Evolutionary conservation across 2,329 filamentous ascomycete species (phyloP).

Genomic region (Alternaria longipes): DNA sequence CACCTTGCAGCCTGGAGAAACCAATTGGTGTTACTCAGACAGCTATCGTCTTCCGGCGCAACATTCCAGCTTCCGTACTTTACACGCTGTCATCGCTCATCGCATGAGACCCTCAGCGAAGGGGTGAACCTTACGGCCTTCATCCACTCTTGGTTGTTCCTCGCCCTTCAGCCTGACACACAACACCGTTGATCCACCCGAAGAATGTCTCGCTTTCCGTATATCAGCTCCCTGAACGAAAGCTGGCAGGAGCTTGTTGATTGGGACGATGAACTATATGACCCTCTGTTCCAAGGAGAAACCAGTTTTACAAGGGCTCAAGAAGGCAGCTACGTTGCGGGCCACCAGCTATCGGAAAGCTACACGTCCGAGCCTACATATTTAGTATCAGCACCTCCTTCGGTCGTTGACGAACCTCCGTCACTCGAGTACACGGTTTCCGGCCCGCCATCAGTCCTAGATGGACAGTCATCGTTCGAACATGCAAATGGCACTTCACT

Average conservation of each 20-base stretch:
- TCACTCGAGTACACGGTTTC: constrained; percentile 42
- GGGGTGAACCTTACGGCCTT: constrained; percentile 14
- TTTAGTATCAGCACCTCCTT: constrained; percentile 34
- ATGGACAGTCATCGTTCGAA: constrained; percentile 35
- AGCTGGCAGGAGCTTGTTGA: constrained; percentile 42
- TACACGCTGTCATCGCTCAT: constrained; percentile 7
- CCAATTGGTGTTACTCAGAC: constrained; percentile 1
- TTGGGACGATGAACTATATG: constrained; percentile 43
- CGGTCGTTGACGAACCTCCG: constrained; percentile 34
- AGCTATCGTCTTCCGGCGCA: constrained; percentile 8
- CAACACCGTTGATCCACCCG: background rate
- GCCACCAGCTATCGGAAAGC: constrained; percentile 33
- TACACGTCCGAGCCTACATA: constrained; percentile 34
- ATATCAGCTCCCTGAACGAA: constrained; percentile 29
- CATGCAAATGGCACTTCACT: constrained; percentile 37
- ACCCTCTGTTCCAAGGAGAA: constrained; percentile 39
- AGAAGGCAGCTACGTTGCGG: constrained; percentile 18
- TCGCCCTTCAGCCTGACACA: constrained; percentile 1
- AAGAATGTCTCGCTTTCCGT: constrained; percentile 30
- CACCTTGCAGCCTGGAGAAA: constrained; percentile 18
- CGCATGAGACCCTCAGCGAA: constrained; percentile 21
- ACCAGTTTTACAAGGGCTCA: constrained; percentile 20
- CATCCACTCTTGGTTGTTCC: background rate
- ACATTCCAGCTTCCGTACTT: constrained; percentile 8
- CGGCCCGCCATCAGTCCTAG: constrained; percentile 40